Percentiles rank a stretch among this genome's conserved stretches.
These are phyloP conservation scores for Juncus inflexus DNA, from an alignment of 176 grass and related monocot genomes.

Conservation along the genomic window DNA sequence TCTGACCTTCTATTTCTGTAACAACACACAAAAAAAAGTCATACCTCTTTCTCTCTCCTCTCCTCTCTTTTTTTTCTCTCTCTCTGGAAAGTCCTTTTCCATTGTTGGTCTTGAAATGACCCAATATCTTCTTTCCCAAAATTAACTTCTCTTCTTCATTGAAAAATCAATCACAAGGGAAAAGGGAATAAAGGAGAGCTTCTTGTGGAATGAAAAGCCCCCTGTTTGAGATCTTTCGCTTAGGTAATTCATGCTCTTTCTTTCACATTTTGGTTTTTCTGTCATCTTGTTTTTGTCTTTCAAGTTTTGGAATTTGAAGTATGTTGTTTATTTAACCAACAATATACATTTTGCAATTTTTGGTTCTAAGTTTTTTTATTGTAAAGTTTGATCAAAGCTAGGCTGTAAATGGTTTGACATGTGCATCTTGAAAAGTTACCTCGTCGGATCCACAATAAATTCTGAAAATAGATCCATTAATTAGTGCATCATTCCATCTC, in stretches of 20 bases:
- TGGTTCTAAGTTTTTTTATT: constrained; percentile 1
- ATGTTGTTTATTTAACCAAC: neutral
- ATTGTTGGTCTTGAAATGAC: constrained; percentile 27
- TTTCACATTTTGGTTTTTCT: neutral
- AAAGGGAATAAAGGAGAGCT: neutral
- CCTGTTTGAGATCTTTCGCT: neutral
- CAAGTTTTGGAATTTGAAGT: neutral
- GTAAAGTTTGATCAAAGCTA: too few species aligned
- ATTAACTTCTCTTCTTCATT: constrained; percentile 6
- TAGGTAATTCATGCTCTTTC: constrained; percentile 10
- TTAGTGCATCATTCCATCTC: too few species aligned
- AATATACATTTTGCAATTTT: neutral
- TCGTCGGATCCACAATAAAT: too few species aligned
- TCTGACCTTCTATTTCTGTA: constrained; percentile 24
- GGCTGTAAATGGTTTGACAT: too few species aligned
- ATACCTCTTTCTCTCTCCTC: neutral
- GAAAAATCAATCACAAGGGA: constrained; percentile 1
- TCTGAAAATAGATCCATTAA: too few species aligned
- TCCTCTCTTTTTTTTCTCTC: constrained; percentile 1
- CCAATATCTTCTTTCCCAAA: neutral
- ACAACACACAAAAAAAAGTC: constrained; percentile 15
- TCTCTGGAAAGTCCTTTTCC: constrained; percentile 3
- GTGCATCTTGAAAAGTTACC: too few species aligned
- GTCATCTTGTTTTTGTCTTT: neutral
- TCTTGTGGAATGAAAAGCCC: constrained; percentile 9